Evolutionary conservation across 805 yeast species (phyloP).

Genomic region (Kuraishia hungarica): DNA sequence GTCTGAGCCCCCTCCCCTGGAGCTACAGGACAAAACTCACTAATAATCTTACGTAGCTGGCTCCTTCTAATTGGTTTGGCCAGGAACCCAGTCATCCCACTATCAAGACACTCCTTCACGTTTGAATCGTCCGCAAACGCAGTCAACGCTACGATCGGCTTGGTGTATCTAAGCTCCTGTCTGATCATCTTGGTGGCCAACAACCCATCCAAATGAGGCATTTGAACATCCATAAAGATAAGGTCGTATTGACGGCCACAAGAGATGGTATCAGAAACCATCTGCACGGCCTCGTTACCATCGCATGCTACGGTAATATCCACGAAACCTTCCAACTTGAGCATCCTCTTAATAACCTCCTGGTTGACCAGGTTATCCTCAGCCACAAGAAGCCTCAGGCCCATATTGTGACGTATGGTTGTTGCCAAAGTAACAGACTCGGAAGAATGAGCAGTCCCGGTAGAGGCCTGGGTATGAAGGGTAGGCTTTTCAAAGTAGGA

Average conservation of each 20-base stretch:
- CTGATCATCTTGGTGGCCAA: constrained; percentile 74
- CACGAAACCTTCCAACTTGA: constrained; percentile 69
- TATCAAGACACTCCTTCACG: constrained; percentile 71
- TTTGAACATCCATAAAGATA: constrained; percentile 93
- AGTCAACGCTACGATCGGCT: constrained; percentile 88
- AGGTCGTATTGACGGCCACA: constrained; percentile 46
- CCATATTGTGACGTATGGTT: constrained; percentile 5
- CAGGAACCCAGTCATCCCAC: constrained; percentile 91
- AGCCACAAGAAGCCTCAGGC: constrained; percentile 64
- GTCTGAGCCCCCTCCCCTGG: not conserved
- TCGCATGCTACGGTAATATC: constrained; percentile 77
- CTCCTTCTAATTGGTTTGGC: constrained; percentile 80
- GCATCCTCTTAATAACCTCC: constrained; percentile 86
- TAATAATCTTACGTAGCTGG: constrained; percentile 50
- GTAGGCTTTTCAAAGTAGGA: constrained; percentile 33
- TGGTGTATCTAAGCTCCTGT: constrained; percentile 43
- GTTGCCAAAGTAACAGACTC: constrained; percentile 1
- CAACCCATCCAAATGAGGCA: constrained; percentile 91
- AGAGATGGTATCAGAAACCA: constrained; percentile 41
- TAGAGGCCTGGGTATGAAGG: constrained; percentile 35
- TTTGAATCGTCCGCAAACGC: constrained; percentile 94
- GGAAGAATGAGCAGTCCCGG: constrained; percentile 41
- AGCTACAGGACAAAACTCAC: constrained; percentile 28
- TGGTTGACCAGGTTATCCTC: constrained; percentile 94
- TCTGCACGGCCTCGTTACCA: constrained; percentile 81